Base-by-base conservation (phyloP, 1,139 yeast species). In the Zygosaccharomyces sapae region DNA sequence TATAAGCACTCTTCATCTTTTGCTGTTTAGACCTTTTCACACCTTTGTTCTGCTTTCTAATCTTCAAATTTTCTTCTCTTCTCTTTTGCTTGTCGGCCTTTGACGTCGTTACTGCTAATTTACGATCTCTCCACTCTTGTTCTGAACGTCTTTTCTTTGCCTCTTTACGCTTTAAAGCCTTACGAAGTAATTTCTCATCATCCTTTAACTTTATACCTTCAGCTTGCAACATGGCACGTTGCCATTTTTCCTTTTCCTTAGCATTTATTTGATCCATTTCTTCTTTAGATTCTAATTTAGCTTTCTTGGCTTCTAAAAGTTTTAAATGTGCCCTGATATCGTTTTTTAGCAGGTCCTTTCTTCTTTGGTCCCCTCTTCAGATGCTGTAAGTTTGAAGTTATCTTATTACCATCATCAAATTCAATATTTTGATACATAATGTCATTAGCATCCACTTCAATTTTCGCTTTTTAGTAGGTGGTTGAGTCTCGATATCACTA, bases 161-260 rank as follows among this genome's bases (percentile, higher is more conserved):
- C 59, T 86, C 95, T 63, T 87, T 86, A 58, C 86, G 77, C 70
- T 86, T 89, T 53, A 90, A 69, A 1, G 97, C 87, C 66, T 88
- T 90, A 60, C 83, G 84, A 66, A 92, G 76, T 57, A 92, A 71
- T 62, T 81, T 83, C 64, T 90, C 98, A 65, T 92, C 95, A 66
- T 94, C 97, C 59, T 85, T 86, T 43, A 90, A 72, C 66, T 88
- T 90, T 25, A 80, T 70, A 41, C 98, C 98, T 68, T 89, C 96
- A 2, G 95, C 90, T 61, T 85, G 92, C 30, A 85, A 76, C 71
- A 90, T 74, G 18, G 94, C 87, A 56, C 79, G 76, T 59, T 79
- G 81, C 99, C 99, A 92, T 59, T 83, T 80, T 34, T 81, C 83
- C 60, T 89, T 88, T 54, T 85, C 88, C 49, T 76, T 77, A 31